These are phyloP conservation scores for Cajanus cajan DNA, from an alignment of 306 rosid species.

Conservation along the genomic window DNA sequence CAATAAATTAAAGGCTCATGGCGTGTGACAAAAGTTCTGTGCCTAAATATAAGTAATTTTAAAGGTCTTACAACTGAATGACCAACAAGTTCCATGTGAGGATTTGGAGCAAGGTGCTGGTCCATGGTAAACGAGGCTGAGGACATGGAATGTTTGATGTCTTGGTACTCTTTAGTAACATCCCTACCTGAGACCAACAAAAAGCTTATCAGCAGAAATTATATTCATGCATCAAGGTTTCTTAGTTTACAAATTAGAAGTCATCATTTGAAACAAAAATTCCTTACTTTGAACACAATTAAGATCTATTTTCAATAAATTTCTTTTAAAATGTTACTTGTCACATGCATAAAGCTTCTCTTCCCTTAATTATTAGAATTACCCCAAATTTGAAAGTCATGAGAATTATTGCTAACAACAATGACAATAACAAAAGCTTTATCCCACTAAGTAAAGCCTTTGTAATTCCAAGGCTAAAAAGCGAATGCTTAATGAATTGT, in stretches of 20 bases:
- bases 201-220: background rate
- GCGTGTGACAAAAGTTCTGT: background rate
- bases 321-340: background rate
- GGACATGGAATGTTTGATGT: slow-evolving; percentile 37
- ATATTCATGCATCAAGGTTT: slow-evolving; percentile 15
- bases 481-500: background rate
- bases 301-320: background rate
- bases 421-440: background rate
- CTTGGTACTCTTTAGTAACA: slow-evolving; percentile 42
- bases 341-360: background rate
- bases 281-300: slow-evolving; percentile 2
- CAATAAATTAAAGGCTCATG: background rate
- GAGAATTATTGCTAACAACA: background rate
- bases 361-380: background rate
- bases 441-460: background rate
- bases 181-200: slow-evolving; percentile 44
- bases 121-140: slow-evolving; percentile 40
- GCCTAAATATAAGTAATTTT: background rate
- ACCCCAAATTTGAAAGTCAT: background rate
- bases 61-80: slow-evolving; percentile 70
- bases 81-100: slow-evolving; percentile 60
- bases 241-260: slow-evolving; percentile 13
- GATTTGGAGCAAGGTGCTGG: slow-evolving; percentile 51
- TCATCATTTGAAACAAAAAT: background rate
- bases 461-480: background rate